A percentile compares a stretch with the other conserved stretches of the same genome.
Conservation (phyloP, 306 rosid species). For the Pyrus betulifolia region DNA sequence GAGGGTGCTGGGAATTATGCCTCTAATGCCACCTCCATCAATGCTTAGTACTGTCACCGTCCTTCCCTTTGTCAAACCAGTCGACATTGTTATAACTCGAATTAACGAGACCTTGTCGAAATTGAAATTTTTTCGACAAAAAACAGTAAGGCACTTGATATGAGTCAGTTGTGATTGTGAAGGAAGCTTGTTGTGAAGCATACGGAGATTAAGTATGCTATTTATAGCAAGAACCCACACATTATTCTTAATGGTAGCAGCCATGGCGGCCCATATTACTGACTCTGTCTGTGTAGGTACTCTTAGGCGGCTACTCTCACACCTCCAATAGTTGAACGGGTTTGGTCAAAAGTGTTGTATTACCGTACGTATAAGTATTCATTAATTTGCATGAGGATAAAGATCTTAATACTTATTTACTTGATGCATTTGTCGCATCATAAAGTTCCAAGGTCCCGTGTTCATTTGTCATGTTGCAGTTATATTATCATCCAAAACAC, state of each 20-base stretch:
- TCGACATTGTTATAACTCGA: not conserved
- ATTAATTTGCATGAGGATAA: not conserved
- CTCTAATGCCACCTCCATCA: conserved; percentile 38
- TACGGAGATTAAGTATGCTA: not conserved
- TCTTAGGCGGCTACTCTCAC: not conserved
- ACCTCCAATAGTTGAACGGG: not conserved
- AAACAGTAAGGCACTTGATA: not conserved
- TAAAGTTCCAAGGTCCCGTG: not conserved
- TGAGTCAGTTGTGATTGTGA: not conserved
- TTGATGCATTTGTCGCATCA: not conserved
- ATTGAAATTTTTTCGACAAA: not conserved
- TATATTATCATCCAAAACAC: too few relatives aligned
- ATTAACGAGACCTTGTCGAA: not conserved
- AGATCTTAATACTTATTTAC: not conserved
- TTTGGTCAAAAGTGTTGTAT: not conserved
- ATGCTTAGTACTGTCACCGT: conserved; percentile 28
- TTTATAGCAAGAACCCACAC: not conserved
- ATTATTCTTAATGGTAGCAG: not conserved
- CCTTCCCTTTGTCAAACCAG: conserved; percentile 1
- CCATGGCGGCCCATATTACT: not conserved
- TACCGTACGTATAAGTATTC: not conserved
- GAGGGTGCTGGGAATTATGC: conserved; percentile 29
- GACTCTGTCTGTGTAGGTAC: not conserved
- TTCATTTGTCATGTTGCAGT: too few relatives aligned
- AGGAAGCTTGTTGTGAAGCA: not conserved